Evolutionary conservation across 1,284 basidiomycete species (phyloP), one percentile per base, ranked within the genome.

Genomic region (Vanrija sp.): DNA sequence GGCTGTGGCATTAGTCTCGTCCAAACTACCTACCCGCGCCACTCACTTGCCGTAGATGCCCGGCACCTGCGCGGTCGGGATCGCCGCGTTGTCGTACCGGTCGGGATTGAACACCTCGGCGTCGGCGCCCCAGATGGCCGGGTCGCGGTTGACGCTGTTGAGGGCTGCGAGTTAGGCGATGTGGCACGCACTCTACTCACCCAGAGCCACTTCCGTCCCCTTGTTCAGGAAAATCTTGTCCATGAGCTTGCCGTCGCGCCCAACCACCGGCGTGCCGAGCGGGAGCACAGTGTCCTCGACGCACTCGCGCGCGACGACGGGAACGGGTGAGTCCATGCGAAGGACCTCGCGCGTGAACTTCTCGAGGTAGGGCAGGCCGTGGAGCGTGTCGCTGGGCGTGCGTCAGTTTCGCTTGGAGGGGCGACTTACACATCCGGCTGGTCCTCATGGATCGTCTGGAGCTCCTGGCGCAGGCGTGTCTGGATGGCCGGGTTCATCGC

Each of bases 341-440:
- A 89, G 78, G 1, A 78, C 76, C 75, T 91, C 88, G 50, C 83
- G 82, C 39, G 88, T 78, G 12, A 89, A 83, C 6, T 78, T 78
- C 56, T 86, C 83, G 39, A 86, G 76, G 62, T 82, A 84, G 0
- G 78, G 73, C 3, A 84, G 70, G 0, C 72, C 68, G 51, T 75
- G 75, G 16, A 84, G 69, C 14, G 35, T 20, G 8, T 51, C 54
- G 22, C 43, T 45, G 25, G 25, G 8, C 20, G 27, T 27, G 16
- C 18, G 43, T 8, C 4, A 14, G 16, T 73, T 45, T 12, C 18
- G 10, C 43, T 10, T 12, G 20, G 7, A 36, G 19, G 12, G 15
- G 6, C 8, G 3, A 41, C 49, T 20, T 35, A 45, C 49, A 41
- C 25, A 23, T 47, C 56, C 19, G 72, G 68, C 41, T 62, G 52